Conservation (phyloP, 1,284 basidiomycete species). For the Inonotus obliquus region DNA sequence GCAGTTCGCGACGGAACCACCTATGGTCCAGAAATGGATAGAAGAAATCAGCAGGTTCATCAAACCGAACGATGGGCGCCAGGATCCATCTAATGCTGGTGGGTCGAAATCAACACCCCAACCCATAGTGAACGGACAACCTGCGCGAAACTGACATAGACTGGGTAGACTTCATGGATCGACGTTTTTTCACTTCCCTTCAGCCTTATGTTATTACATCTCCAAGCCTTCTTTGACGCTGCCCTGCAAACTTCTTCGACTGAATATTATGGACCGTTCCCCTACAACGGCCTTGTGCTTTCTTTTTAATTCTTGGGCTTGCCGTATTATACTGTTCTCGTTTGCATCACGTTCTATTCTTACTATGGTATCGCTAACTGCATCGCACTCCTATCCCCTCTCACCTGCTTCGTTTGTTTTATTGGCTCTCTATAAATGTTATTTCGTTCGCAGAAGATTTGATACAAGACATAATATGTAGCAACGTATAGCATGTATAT, state of each 20-base stretch:
- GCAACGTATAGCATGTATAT: conserved; percentile 6
- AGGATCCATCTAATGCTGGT: not conserved
- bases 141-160: not conserved
- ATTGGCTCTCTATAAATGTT: not conserved
- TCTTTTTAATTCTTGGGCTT: not conserved
- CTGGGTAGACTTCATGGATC: not conserved
- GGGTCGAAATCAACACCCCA: not conserved
- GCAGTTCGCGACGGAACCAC: conserved; percentile 42
- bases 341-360: not conserved
- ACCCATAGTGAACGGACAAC: conserved; percentile 3
- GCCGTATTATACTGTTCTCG: not conserved
- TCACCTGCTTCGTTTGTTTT: not conserved
- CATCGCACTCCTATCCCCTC: not conserved
- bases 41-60: conserved; percentile 33
- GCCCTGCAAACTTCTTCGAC: not conserved
- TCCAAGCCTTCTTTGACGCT: not conserved
- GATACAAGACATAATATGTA: conserved; percentile 2
- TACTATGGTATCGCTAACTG: not conserved
- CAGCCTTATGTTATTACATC: not conserved
- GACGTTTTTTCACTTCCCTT: not conserved
- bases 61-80: not conserved
- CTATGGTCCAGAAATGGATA: conserved; percentile 43
- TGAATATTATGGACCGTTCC: not conserved
- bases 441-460: not conserved
- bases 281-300: not conserved